Conservation (phyloP, 257 asterid genomes). For the Hygrophila difformis region DNA sequence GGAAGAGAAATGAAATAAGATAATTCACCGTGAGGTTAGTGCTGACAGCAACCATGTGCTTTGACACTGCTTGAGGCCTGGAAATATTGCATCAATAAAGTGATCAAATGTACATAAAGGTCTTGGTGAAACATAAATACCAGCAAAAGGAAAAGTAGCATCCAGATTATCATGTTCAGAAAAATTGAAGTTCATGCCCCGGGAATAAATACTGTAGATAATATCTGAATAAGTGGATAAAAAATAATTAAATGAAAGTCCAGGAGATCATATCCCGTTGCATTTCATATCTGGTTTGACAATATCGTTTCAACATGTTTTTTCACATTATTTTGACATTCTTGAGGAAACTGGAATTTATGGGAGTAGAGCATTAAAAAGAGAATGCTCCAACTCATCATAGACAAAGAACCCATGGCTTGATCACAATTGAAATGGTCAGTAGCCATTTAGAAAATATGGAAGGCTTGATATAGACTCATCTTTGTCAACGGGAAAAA, state of each 20-base stretch:
- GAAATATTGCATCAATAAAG: conserved; percentile 17
- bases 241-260: conserved; percentile 1
- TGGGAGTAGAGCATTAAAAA: too few relatives aligned
- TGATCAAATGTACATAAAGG: conserved; percentile 7
- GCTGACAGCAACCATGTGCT: conserved; percentile 99
- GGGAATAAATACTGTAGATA: not conserved
- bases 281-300: not conserved
- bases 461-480: too few relatives aligned
- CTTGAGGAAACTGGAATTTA: too few relatives aligned
- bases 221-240: conserved; percentile 7
- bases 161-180: conserved; percentile 8
- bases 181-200: conserved; percentile 2
- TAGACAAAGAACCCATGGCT: too few relatives aligned
- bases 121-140: not conserved
- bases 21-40: conserved; percentile 70
- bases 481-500: too few relatives aligned
- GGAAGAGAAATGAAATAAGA: conserved; percentile 16
- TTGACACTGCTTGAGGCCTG: conserved; percentile 95
- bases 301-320: not conserved
- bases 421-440: too few relatives aligned
- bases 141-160: conserved; percentile 1
- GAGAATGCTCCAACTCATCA: too few relatives aligned
- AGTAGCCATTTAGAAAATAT: too few relatives aligned
- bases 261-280: conserved; percentile 5
- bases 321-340: too few relatives aligned